Base-by-base conservation (phyloP, 805 yeast genomes). In the Schwanniomyces yamadae region DNA sequence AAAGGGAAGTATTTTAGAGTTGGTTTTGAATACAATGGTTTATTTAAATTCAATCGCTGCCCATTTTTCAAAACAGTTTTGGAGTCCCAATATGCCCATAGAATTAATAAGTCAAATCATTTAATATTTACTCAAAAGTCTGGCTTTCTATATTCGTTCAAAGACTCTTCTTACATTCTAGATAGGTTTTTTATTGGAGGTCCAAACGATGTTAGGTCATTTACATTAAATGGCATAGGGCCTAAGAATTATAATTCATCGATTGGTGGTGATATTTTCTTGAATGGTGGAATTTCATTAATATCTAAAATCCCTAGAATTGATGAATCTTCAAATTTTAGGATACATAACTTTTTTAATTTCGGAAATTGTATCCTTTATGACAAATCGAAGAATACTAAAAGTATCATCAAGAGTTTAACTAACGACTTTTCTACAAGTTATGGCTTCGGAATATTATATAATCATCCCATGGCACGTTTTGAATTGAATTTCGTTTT, bases 101-200 rank as follows among this genome's bases (percentile, higher is more conserved):
- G 46, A 20, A 5, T 59, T 7, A 42, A 46, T 21, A 36, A 42
- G 4, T 34, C 37, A 12, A 51, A 39, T 36, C 55, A 39, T 32
- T 44, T 52, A 37, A 57, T 67, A 2, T 31, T 55, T 23, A 44
- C 70, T 23, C 49, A 45, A 29, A 67, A 64, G 38, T 45, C 59
- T 0, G 74, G 74, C 1, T 28, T 60, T 0, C 49, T 69, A 24
- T 51, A 49, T 35, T 48, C 60, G 1, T 44, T 51, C 6, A 31
- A 27, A 5, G 42, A 42, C 3, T 43, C 66, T 10, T 51, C 59
- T n/a, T 67, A 60, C 44, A 57, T 77, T 6, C 60, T 77, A 58
- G 82, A 77, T 50, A 57, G 78, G 30, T 77, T 75, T 39, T 73
- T 68, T 46, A 57, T 70, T 3, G 82, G 82, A n/a, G 82, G 82